Conservation (phyloP, 257 asterid species). For the Echium plantagineum region DNA sequence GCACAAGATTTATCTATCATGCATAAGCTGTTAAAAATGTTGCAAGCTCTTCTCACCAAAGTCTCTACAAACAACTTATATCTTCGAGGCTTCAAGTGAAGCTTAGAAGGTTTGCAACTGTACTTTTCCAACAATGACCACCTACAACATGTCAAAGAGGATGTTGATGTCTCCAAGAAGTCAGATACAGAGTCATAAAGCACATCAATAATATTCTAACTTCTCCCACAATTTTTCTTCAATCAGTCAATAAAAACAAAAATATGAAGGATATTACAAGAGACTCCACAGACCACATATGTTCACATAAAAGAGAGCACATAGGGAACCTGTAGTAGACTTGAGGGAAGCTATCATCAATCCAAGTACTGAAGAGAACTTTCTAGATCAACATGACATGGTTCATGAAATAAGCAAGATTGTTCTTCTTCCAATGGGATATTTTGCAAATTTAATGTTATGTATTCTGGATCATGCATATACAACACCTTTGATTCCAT, state of each 20-base stretch:
- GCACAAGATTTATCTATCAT: constrained; percentile 3
- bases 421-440: too few species aligned
- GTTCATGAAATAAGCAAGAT: too few species aligned
- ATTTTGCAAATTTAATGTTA: too few species aligned
- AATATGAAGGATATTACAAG: background rate
- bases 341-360: too few species aligned
- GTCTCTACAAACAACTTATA: constrained; percentile 84
- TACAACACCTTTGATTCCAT: too few species aligned
- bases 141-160: constrained; percentile 35
- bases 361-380: too few species aligned
- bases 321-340: too few species aligned
- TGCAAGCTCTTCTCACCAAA: constrained; percentile 51
- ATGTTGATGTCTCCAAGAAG: background rate
- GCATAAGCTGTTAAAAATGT: background rate
- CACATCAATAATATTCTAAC: background rate
- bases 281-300: too few species aligned
- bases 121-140: constrained; percentile 96
- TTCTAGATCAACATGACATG: too few species aligned
- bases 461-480: too few species aligned
- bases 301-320: too few species aligned
- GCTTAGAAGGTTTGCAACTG: constrained; percentile 98
- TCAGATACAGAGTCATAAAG: background rate
- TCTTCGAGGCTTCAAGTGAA: constrained; percentile 97
- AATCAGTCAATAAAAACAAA: background rate
- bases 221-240: background rate